Evolutionary conservation across 2,329 filamentous ascomycete species (phyloP), one percentile per base, ranked within the genome.

Genomic region (Aspergillus thermomutatus): DNA sequence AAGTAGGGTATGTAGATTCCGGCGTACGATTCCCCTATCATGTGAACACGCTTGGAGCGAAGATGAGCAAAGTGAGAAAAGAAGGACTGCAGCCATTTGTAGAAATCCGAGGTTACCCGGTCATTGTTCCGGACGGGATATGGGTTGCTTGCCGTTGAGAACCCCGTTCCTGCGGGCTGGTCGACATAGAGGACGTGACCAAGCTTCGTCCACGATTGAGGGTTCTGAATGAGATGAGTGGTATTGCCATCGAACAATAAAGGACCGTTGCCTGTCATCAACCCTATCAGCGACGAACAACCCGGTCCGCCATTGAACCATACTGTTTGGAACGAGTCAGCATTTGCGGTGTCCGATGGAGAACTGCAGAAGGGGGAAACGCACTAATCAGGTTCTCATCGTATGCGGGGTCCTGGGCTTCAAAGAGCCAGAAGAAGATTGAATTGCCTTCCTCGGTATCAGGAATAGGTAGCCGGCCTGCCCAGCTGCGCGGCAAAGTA

Each of bases 21-120:
- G 6, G 69, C 72, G 55, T 72, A 75, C 9, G 71, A 74, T 56
- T 75, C 70, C n/a, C 72, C 73, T 50, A 74, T 69, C n/a, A 75
- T 28, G 55, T 74, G 69, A 1, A 72, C 64, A 9, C 66, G 65
- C 53, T 72, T 72, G 3, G 62, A 60, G n/a, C 64, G 58, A 2
- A 74, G 59, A 23, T 70, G 61, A 2, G 70, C 68, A 55, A 75
- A 74, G 9, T 62, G 37, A 3, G 50, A 28, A 28, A 72, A 66
- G 59, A 75, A 74, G 5, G 49, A 59, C 27, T 62, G 56, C 31
- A 75, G 60, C 72, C 70, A 75, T 28, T 49, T 49, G 48, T 65
- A 64, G 48, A 75, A 71, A 52, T 73, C 61, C 8, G 61, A 57
- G 6, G 67, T 71, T 21, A 72, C 65, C 45, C 59, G 56, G 34